These are phyloP conservation scores for Nemania sp. DNA, from an alignment of 2,329 filamentous ascomycete species.

Conservation along the genomic window DNA sequence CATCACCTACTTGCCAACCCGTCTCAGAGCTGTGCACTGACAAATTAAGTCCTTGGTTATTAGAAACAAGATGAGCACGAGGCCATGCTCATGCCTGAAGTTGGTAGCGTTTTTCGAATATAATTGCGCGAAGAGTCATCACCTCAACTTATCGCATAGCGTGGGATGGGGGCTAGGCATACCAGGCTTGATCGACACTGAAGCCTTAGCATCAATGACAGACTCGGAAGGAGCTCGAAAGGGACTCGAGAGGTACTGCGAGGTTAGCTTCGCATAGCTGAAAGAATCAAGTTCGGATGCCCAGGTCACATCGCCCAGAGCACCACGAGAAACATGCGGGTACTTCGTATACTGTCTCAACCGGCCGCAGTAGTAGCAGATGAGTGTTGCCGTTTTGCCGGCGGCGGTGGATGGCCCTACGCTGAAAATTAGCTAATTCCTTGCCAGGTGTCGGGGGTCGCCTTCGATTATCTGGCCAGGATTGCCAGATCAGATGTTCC, in stretches of 20 bases:
- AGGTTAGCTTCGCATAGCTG: slow-evolving; percentile 20
- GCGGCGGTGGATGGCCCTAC: slow-evolving; percentile 37
- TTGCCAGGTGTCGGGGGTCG: slow-evolving; percentile 15
- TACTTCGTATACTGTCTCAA: slow-evolving; percentile 28
- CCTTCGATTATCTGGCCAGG: slow-evolving; percentile 28
- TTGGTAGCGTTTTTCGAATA: no score
- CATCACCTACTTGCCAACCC: slow-evolving; percentile 5
- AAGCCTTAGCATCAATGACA: not conserved
- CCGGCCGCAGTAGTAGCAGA: slow-evolving; percentile 36
- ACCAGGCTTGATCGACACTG: not conserved
- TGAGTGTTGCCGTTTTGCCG: slow-evolving; percentile 41
- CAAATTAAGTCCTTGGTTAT: not conserved
- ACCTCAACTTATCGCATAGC: not conserved
- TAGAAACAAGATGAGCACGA: slow-evolving; percentile 5
- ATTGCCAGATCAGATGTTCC: slow-evolving; percentile 31
- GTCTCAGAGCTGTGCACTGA: slow-evolving; percentile 1
- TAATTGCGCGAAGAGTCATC: no score
- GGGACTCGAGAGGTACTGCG: slow-evolving; percentile 10
- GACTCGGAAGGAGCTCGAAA: no score
- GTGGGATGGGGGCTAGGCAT: not conserved
- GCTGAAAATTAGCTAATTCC: slow-evolving; percentile 31
- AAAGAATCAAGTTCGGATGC: slow-evolving; percentile 4
- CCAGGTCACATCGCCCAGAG: slow-evolving; percentile 5
- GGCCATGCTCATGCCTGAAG: not conserved
- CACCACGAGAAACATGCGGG: slow-evolving; percentile 1